These are phyloP conservation scores for Rubia occidens DNA, from an alignment of 305 asterid genomes.

Conservation along the genomic window DNA sequence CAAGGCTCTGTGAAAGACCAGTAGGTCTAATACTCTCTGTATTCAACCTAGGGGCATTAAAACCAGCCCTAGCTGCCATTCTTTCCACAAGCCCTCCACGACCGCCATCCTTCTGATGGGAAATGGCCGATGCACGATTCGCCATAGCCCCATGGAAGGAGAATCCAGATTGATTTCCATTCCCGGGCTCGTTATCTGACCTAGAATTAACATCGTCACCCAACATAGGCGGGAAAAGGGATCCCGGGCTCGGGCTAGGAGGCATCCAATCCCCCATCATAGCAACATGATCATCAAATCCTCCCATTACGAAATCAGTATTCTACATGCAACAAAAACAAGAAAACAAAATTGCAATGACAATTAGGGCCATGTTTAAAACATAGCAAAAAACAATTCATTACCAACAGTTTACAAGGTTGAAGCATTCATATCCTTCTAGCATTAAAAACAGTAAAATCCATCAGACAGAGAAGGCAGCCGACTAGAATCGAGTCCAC, in stretches of 20 bases:
- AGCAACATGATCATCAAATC: constrained; percentile 59
- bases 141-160: constrained; percentile 22
- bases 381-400: neutral
- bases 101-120: constrained; percentile 25
- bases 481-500: neutral
- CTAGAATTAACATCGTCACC: constrained; percentile 28
- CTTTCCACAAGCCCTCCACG: constrained; percentile 73
- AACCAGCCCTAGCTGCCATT: constrained; percentile 79
- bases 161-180: constrained; percentile 27
- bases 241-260: constrained; percentile 44
- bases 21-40: constrained; percentile 59
- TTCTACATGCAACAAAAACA: neutral
- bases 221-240: constrained; percentile 28
- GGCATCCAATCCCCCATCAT: constrained; percentile 65
- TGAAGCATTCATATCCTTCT: constrained; percentile 1
- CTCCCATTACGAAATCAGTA: constrained; percentile 19
- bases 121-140: constrained; percentile 13
- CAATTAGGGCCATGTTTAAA: neutral
- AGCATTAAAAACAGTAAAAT: neutral
- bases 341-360: neutral
- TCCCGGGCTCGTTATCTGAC: constrained; percentile 18
- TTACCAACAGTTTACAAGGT: neutral
- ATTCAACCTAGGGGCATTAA: constrained; percentile 75
- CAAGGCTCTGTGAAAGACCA: constrained; percentile 43
- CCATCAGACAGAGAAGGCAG: neutral